Base-by-base conservation (phyloP, 2,329 filamentous ascomycete genomes). In the Chaetoscypha palmicola region DNA sequence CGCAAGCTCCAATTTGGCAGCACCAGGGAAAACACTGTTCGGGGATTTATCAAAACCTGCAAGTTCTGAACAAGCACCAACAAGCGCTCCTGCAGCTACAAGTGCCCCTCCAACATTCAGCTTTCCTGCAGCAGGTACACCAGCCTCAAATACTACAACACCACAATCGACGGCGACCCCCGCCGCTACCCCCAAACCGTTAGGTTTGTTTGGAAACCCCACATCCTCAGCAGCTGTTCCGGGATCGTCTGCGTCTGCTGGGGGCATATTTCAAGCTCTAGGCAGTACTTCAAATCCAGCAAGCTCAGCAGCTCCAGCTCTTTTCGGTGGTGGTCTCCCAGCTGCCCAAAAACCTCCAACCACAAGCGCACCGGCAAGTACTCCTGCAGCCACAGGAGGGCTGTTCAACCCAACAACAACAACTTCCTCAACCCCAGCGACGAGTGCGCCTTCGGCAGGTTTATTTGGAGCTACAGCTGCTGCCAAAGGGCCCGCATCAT, bases 401-500 rank as follows among this genome's bases (percentile, higher is more conserved):
- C 17, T 52, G 3, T 50, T 52, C 37, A 28, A 38, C 21, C 19
- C 39, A 23, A 23, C 40, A 12, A 26, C 32, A 14, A 5, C 45
- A 30, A 22, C 45, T 31, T 22, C 38, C 21, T 39, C 53, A 14
- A 40, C 54, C 8, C 46, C 49, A 32, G 44, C 52, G 24, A 35
- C 55, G 22, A 32, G 43, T 14, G 34, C 45, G 31, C 30, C 47
- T 22, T n/a, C 52, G n/a, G 44, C 35, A 30, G 16, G 42, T 35
- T 42, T 31, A 28, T 14, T 66, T 66, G 67, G 62, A 46, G 42
- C 43, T 14, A 33, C 43, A 16, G 34, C 48, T 39, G 33, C 48
- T 19, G 43, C 49, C 19, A 40, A 17, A 5, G 17, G 19, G 21
- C 3, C 40, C 12, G 9, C 39, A 9, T 41, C 55, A 42, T 41